Conservation (phyloP, 2,329 filamentous ascomycete genomes). For the Colletotrichum sp. region DNA sequence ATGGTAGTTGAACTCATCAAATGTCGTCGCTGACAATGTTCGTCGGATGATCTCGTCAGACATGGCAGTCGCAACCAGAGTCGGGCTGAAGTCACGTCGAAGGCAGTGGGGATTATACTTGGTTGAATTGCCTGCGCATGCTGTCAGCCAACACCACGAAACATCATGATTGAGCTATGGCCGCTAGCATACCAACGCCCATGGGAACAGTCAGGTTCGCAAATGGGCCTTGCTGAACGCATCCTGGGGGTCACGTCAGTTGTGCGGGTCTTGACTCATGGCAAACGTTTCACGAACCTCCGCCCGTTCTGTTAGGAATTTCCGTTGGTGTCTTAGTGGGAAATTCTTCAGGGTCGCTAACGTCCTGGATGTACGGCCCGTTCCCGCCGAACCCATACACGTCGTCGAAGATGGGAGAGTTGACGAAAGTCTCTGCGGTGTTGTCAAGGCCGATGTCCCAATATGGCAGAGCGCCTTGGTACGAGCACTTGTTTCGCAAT, state of each 20-base stretch:
- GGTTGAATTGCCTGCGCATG: neutral
- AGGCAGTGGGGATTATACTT: neutral
- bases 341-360: neutral
- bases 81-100: neutral
- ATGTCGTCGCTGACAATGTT: neutral
- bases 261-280: neutral
- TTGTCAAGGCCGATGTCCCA: neutral
- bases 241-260: neutral
- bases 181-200: neutral
- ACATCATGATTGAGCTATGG: neutral
- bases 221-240: neutral
- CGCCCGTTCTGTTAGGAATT: neutral
- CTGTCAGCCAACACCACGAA: neutral
- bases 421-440: neutral
- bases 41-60: neutral
- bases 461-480: neutral
- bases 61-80: neutral
- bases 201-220: neutral
- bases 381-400: neutral
- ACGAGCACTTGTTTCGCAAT: neutral
- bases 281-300: neutral
- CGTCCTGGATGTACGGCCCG: neutral
- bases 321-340: neutral
- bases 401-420: neutral
- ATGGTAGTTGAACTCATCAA: neutral